Evolutionary conservation across 305 asterid genomes (phyloP).

Genomic region (Solanum aculeatissimum): DNA sequence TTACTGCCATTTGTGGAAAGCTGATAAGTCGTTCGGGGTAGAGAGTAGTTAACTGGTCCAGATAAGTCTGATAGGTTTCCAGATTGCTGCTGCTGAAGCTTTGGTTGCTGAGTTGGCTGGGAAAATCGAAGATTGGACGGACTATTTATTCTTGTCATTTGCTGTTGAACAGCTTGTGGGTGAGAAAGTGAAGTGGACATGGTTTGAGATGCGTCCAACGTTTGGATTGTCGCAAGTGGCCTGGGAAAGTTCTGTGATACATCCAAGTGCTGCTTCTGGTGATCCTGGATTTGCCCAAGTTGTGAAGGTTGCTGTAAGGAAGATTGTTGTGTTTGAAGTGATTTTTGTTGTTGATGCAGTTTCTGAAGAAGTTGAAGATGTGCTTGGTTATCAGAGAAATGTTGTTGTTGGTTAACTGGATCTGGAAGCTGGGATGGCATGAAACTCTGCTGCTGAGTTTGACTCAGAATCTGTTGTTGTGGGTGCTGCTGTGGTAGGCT

Average conservation of each 20-base stretch:
- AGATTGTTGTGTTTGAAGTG: slow-evolving; percentile 50
- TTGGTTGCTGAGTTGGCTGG: slow-evolving; percentile 36
- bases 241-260: slow-evolving; percentile 35
- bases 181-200: slow-evolving; percentile 23
- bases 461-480: slow-evolving; percentile 32
- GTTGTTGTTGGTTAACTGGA: slow-evolving; percentile 36
- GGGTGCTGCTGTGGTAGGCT: slow-evolving; percentile 40
- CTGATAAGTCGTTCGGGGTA: slow-evolving; percentile 32
- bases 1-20: slow-evolving; percentile 32
- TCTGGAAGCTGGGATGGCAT: slow-evolving; percentile 32
- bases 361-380: slow-evolving; percentile 67
- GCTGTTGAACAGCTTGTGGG: slow-evolving; percentile 28
- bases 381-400: slow-evolving; percentile 43
- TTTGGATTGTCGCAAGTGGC: slow-evolving; percentile 37
- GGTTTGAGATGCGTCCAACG: slow-evolving; percentile 37
- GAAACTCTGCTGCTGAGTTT: slow-evolving; percentile 37
- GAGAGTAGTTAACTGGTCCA: slow-evolving; percentile 27
- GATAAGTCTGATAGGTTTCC: slow-evolving; percentile 38
- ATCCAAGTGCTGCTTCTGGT: slow-evolving; percentile 47
- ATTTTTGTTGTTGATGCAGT: slow-evolving; percentile 60
- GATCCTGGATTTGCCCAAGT: slow-evolving; percentile 36
- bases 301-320: slow-evolving; percentile 39
- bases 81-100: slow-evolving; percentile 33
- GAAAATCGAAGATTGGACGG: slow-evolving; percentile 28
- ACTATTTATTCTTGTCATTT: slow-evolving; percentile 30